Evolutionary conservation across 495 filamentous ascomycete genomes (phyloP).

Genomic region (Penicillium macrosclerotiorum): DNA sequence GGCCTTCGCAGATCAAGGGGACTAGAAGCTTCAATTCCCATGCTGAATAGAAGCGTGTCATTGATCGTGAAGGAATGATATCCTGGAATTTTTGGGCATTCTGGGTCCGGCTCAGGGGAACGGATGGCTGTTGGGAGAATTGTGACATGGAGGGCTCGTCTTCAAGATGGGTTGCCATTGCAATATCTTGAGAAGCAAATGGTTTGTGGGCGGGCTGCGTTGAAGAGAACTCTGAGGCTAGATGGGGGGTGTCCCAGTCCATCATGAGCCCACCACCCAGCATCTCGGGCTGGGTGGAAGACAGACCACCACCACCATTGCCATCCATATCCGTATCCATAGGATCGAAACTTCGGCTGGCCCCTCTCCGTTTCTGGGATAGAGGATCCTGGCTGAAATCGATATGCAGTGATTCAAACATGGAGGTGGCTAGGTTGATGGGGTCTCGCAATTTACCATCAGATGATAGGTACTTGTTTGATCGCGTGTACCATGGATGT

Average conservation of each 20-base stretch:
- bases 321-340: constrained; percentile 57
- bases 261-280: constrained; percentile 65
- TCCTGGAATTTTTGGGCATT: constrained; percentile 83
- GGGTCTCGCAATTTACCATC: constrained; percentile 79
- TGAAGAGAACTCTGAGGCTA: constrained; percentile 49
- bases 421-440: constrained; percentile 79
- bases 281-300: constrained; percentile 80
- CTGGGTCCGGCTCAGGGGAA: constrained; percentile 81
- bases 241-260: constrained; percentile 70
- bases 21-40: constrained; percentile 76
- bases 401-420: constrained; percentile 91
- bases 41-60: constrained; percentile 89
- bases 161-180: constrained; percentile 61
- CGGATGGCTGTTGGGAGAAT: constrained; percentile 78
- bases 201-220: constrained; percentile 46
- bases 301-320: constrained; percentile 45
- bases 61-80: constrained; percentile 74
- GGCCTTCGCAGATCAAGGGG: constrained; percentile 72
- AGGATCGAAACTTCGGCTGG: constrained; percentile 34
- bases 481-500: constrained; percentile 93
- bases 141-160: constrained; percentile 92
- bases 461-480: constrained; percentile 68
- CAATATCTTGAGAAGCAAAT: constrained; percentile 28
- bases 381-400: constrained; percentile 74
- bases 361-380: constrained; percentile 34